phyloP scores from a whole-genome alignment of 805 yeast species.

The Wickerhamomyces rabaulensis region DNA sequence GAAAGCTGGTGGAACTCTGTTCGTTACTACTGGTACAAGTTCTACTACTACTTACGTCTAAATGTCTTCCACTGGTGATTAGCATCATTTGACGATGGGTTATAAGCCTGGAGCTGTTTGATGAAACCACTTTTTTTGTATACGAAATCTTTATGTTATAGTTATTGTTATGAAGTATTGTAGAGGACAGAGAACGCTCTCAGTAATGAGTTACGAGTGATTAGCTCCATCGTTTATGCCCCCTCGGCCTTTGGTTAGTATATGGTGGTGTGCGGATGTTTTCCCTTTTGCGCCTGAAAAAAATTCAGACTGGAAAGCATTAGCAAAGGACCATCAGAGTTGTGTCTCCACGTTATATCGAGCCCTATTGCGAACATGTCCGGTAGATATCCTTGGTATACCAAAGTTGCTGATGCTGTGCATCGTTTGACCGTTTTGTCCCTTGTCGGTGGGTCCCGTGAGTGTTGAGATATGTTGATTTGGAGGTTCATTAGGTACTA shows the following conservation, averaged over 20 bases:
- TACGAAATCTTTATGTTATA: background rate
- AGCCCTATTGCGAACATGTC: conserved; percentile 38
- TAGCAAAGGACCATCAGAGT: too few species aligned
- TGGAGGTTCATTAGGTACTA: background rate
- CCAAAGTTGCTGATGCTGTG: conserved; percentile 62
- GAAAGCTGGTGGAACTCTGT: conserved; percentile 7
- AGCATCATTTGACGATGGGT: background rate
- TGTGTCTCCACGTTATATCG: too few species aligned
- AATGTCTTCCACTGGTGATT: background rate
- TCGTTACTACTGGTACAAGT: background rate
- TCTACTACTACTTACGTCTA: background rate
- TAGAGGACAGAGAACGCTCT: too few species aligned
- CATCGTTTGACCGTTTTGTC: conserved; percentile 71
- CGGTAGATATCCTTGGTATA: conserved; percentile 64
- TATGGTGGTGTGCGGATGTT: background rate
- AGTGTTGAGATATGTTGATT: background rate
- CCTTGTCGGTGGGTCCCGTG: conserved; percentile 47
- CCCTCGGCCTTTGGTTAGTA: too few species aligned
- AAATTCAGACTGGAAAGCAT: too few species aligned
- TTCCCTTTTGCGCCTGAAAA: too few species aligned
- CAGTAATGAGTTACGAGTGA: too few species aligned
- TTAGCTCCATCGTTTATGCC: too few species aligned
- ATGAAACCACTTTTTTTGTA: background rate
- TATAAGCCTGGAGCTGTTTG: background rate
- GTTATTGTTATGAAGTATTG: background rate